Conservation (phyloP, 805 yeast genomes). For the Schwanniomyces polymorphus region DNA sequence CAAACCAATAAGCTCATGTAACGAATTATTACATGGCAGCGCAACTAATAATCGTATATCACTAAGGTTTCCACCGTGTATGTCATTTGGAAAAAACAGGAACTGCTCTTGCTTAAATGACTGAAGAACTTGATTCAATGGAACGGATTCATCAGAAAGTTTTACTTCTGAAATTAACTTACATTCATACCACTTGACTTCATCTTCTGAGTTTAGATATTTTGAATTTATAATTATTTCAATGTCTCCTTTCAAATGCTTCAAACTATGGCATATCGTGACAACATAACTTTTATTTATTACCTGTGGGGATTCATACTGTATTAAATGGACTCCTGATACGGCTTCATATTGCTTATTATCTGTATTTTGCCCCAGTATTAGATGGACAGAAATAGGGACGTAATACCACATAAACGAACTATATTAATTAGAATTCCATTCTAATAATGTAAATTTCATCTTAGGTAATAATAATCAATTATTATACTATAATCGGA, state of each 20-base stretch:
- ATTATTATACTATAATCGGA: background rate
- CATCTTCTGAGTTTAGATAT: slow-evolving; percentile 4
- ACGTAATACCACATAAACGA: slow-evolving; percentile 15
- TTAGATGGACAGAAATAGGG: slow-evolving; percentile 21
- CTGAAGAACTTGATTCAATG: slow-evolving; percentile 6
- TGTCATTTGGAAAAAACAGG: slow-evolving; percentile 18
- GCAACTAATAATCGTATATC: background rate
- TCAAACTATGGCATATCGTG: slow-evolving; percentile 14
- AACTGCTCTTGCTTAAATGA: slow-evolving; percentile 23
- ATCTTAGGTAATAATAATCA: background rate
- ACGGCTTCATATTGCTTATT: slow-evolving; percentile 11
- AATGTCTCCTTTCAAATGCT: slow-evolving; percentile 1
- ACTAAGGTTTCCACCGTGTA: background rate
- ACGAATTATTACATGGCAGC: too few relatives aligned
- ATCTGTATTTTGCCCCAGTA: slow-evolving; percentile 11
- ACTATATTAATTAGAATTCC: too few relatives aligned
- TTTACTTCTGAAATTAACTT: slow-evolving; percentile 5
- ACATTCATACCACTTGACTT: slow-evolving; percentile 13
- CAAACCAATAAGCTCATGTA: background rate
- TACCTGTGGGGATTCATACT: background rate
- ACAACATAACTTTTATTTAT: slow-evolving; percentile 12
- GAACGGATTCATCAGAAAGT: background rate
- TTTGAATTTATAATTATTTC: slow-evolving; percentile 7
- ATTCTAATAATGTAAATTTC: background rate
- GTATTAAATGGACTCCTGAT: slow-evolving; percentile 22